Percentiles rank a stretch among this genome's conserved stretches.
Evolutionary conservation across 805 yeast species (phyloP).

Genomic region (Starmerella apis): DNA sequence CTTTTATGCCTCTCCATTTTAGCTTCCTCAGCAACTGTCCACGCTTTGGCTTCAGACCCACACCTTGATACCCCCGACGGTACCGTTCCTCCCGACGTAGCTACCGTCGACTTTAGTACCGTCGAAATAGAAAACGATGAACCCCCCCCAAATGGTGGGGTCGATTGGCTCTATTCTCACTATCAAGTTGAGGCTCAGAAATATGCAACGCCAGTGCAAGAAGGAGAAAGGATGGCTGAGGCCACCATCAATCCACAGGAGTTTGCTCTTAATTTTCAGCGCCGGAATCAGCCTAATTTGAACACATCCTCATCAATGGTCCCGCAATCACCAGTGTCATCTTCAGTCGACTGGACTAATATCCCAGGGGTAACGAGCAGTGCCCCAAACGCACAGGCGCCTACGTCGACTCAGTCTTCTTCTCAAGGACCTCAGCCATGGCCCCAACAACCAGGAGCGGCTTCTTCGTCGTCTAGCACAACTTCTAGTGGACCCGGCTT

Average conservation of each 20-base stretch:
- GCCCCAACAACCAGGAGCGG: neutral
- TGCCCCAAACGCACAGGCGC: neutral
- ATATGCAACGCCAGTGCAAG: neutral
- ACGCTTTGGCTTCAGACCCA: neutral
- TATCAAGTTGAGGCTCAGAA: conserved; percentile 1
- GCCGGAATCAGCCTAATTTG: neutral
- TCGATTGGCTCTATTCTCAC: neutral
- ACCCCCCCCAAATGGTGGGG: neutral
- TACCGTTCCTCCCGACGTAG: neutral
- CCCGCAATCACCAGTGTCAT: neutral
- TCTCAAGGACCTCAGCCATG: neutral
- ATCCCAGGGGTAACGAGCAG: neutral
- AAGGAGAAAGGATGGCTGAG: neutral
- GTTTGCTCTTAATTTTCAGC: neutral
- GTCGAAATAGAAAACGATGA: neutral
- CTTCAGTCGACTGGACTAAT: conserved; percentile 4
- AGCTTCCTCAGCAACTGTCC: neutral
- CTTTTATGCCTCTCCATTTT: neutral
- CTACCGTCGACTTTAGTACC: neutral
- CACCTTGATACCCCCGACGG: neutral
- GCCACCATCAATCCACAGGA: neutral
- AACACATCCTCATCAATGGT: conserved; percentile 5
- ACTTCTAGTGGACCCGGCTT: neutral
- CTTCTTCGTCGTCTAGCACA: neutral
- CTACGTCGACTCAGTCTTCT: neutral